Evolutionary conservation across 2,329 filamentous ascomycete species (phyloP).

Genomic region (Botrytis fabae): DNA sequence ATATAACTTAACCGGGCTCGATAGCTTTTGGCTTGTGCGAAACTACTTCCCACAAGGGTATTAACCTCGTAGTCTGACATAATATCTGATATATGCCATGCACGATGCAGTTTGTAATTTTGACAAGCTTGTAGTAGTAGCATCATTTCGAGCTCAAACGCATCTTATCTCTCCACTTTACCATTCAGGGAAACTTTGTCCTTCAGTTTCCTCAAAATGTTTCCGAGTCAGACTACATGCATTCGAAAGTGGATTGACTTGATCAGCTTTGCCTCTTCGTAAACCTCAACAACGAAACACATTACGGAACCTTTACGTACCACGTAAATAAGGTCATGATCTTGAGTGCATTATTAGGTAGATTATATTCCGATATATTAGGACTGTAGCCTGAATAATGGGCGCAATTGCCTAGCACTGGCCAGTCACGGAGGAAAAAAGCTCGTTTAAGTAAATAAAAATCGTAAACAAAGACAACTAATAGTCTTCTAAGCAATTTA

Average conservation of each 20-base stretch:
- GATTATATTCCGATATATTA: not conserved
- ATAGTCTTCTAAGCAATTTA: not conserved
- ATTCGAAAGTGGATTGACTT: not conserved
- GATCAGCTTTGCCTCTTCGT: not conserved
- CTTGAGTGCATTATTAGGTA: not conserved
- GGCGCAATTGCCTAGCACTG: not conserved
- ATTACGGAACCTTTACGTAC: rapidly evolving
- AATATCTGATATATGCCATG: not conserved
- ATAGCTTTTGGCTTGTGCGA: not conserved
- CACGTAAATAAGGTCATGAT: not conserved
- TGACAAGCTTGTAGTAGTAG: not conserved
- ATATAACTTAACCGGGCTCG: not conserved
- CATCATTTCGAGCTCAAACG: not conserved
- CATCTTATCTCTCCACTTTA: not conserved
- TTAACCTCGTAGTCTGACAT: slow-evolving; percentile 4
- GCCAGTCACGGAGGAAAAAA: not conserved
- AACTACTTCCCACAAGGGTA: not conserved
- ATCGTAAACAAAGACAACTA: not conserved
- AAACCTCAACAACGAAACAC: not conserved
- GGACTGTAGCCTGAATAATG: not conserved
- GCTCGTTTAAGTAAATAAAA: not conserved
- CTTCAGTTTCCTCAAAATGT: not conserved
- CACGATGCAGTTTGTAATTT: not conserved
- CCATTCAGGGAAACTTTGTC: not conserved
- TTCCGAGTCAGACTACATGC: not conserved